Evolutionary conservation across 1,139 yeast species (phyloP).

Genomic region (Kodamaea alishanica): DNA sequence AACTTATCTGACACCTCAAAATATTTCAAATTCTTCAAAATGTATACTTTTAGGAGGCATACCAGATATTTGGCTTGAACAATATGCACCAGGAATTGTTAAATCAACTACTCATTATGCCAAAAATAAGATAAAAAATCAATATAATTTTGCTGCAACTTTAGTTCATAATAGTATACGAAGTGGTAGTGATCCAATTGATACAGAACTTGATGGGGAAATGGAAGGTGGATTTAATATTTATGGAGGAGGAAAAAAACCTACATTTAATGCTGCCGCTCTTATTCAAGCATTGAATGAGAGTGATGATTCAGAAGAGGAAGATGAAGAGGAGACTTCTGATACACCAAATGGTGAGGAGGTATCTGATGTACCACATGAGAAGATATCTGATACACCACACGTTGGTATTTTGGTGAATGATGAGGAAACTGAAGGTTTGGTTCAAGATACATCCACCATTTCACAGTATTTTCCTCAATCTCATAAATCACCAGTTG

Average conservation of each 20-base stretch:
- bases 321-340: constrained; percentile 1
- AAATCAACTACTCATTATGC: constrained; percentile 13
- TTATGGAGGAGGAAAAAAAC: background rate
- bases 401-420: background rate
- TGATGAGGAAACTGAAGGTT: background rate
- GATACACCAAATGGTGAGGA: background rate
- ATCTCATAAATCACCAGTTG: background rate
- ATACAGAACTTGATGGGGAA: background rate
- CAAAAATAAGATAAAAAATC: constrained; percentile 14
- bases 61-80: constrained; percentile 60
- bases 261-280: background rate
- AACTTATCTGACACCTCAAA: constrained; percentile 47
- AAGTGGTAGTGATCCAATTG: constrained; percentile 5
- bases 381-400: too few species aligned
- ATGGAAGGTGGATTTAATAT: background rate
- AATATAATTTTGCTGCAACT: constrained; percentile 13
- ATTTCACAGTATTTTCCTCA: too few species aligned
- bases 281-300: background rate
- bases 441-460: background rate
- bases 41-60: constrained; percentile 59
- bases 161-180: constrained; percentile 15
- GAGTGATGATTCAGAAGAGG: background rate
- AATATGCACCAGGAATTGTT: constrained; percentile 21
- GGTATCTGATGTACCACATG: too few species aligned
- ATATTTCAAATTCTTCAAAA: constrained; percentile 48